Evolutionary conservation across 768 basidiomycete species (phyloP).

Genomic region (Gelatoporia subvermispora): DNA sequence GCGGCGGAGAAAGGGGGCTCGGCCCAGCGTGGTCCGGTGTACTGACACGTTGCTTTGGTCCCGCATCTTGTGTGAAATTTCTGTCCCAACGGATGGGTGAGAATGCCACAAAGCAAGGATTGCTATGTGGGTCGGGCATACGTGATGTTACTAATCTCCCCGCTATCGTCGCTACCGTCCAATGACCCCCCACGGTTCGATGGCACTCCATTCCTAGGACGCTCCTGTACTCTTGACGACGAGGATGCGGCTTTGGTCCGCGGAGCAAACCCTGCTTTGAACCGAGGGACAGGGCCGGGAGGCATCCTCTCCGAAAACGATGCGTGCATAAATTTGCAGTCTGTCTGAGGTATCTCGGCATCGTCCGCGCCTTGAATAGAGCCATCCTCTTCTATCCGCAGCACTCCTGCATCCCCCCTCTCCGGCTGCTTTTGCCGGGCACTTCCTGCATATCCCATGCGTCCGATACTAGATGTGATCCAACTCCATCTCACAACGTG

Average conservation of each 20-base stretch:
- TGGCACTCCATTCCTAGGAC: not conserved
- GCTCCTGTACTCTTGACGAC: not conserved
- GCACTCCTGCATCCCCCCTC: not conserved
- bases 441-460: slow-evolving; percentile 22
- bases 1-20: not conserved
- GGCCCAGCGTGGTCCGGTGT: not conserved
- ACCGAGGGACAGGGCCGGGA: slow-evolving; percentile 7
- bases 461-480: slow-evolving; percentile 38
- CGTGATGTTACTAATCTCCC: slow-evolving; percentile 45
- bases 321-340: slow-evolving; percentile 10
- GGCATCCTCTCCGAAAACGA: slow-evolving; percentile 14
- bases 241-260: not conserved
- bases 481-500: slow-evolving; percentile 64
- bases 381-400: not conserved
- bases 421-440: not conserved
- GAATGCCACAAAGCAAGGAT: not conserved
- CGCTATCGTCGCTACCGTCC: slow-evolving; percentile 5
- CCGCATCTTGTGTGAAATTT: slow-evolving; percentile 16
- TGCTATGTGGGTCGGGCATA: slow-evolving; percentile 24
- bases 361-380: slow-evolving; percentile 4
- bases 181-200: not conserved
- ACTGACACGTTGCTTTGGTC: too few species aligned
- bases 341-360: slow-evolving; percentile 3
- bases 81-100: slow-evolving; percentile 8
- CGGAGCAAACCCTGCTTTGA: not conserved